Conservation (phyloP, 1,284 basidiomycete genomes). For the Irpex rosettiformis region DNA sequence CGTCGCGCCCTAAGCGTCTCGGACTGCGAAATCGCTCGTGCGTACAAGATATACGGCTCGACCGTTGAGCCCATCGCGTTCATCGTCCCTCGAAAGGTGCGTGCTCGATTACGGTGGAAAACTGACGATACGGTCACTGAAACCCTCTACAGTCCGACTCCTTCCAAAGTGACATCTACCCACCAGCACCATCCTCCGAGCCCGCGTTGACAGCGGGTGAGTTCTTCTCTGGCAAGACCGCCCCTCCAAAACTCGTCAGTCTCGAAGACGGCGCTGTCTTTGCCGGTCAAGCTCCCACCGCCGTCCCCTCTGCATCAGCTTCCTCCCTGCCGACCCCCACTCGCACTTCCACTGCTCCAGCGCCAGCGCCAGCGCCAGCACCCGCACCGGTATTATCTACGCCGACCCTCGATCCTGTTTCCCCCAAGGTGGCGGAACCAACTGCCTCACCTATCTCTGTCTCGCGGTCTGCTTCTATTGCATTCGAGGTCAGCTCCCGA, state of each 20-base stretch:
- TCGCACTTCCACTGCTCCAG: constrained; percentile 24
- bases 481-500: constrained; percentile 1
- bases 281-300: constrained; percentile 32
- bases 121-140: background rate
- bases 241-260: constrained; percentile 66
- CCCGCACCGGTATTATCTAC: background rate
- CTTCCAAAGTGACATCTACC: constrained; percentile 95
- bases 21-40: constrained; percentile 95
- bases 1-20: constrained; percentile 83
- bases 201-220: constrained; percentile 80
- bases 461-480: constrained; percentile 12
- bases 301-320: constrained; percentile 26
- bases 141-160: constrained; percentile 60
- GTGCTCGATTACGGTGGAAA: constrained; percentile 13
- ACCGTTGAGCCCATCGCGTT: constrained; percentile 89
- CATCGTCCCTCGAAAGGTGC: constrained; percentile 87
- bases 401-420: background rate
- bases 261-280: constrained; percentile 56
- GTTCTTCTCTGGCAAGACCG: constrained; percentile 84
- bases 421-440: background rate
- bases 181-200: constrained; percentile 81
- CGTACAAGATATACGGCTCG: constrained; percentile 83
- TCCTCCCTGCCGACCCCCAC: constrained; percentile 23
- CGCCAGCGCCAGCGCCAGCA: constrained; percentile 20
- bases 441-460: background rate